Percentiles rank a stretch among this genome's conserved stretches.
Evolutionary conservation across 2,329 filamentous ascomycete genomes (phyloP).

Genomic region (Rhynchosporium graminicola): DNA sequence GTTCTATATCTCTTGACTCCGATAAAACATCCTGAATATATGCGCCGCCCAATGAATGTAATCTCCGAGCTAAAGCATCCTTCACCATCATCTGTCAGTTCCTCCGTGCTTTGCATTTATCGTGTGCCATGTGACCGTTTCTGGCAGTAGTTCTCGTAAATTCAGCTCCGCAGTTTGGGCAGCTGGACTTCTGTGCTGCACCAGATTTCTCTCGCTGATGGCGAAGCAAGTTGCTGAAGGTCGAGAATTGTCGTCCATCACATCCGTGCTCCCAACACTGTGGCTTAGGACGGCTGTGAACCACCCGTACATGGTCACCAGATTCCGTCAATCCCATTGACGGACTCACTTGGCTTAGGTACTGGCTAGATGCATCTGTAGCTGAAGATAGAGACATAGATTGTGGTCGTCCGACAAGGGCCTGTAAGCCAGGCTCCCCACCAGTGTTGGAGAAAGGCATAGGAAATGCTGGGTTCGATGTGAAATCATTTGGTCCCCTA

Average conservation of each 20-base stretch:
- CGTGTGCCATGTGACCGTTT: constrained; percentile 83
- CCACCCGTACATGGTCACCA: constrained; percentile 62
- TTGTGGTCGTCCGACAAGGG: constrained; percentile 37
- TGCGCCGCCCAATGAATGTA: constrained; percentile 24
- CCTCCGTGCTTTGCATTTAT: constrained; percentile 83
- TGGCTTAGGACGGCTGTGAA: constrained; percentile 82
- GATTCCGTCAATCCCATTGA: constrained; percentile 45
- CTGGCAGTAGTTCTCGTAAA: constrained; percentile 88
- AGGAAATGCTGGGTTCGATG: constrained; percentile 32
- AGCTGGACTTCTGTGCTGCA: constrained; percentile 83
- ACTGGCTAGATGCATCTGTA: constrained; percentile 36
- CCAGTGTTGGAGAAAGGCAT: constrained; percentile 35
- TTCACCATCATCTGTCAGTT: constrained; percentile 42
- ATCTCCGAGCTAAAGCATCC: constrained; percentile 6
- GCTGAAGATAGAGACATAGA: constrained; percentile 37
- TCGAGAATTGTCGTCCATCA: constrained; percentile 93
- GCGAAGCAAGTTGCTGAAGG: constrained; percentile 89
- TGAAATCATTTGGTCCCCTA: constrained; percentile 36
- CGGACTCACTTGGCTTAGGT: constrained; percentile 39
- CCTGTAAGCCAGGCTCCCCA: constrained; percentile 32
- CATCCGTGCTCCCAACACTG: constrained; percentile 98
- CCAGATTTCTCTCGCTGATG: constrained; percentile 95
- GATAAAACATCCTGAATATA: constrained; percentile 15
- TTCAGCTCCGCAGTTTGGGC: constrained; percentile 87
- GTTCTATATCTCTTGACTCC: constrained; percentile 21